These are phyloP conservation scores for Cladosporium sp. DNA, from an alignment of 2,329 filamentous ascomycete genomes.

Conservation along the genomic window DNA sequence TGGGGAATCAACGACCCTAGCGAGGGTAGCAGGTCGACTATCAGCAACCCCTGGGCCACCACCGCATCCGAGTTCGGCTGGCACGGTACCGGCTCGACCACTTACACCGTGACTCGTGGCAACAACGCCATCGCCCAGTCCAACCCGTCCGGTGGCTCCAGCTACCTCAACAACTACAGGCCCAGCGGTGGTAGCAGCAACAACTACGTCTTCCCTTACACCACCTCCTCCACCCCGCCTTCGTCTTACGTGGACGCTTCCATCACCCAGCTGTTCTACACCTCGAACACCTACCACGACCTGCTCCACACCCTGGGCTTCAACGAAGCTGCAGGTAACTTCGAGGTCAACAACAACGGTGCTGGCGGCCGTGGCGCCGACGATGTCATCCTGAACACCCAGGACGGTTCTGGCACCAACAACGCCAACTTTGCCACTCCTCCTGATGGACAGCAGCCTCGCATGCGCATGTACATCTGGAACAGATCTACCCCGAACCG, in stretches of 20 bases:
- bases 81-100: conserved; percentile 50
- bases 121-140: conserved; percentile 61
- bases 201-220: conserved; percentile 41
- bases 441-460: conserved; percentile 51
- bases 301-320: conserved; percentile 60
- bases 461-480: conserved; percentile 64
- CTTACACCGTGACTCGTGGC: conserved; percentile 56
- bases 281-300: conserved; percentile 60
- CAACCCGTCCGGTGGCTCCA: conserved; percentile 49
- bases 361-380: conserved; percentile 54
- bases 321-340: conserved; percentile 60
- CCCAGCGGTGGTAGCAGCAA: conserved; percentile 45
- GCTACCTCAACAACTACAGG: conserved; percentile 53
- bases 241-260: conserved; percentile 54
- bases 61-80: conserved; percentile 55
- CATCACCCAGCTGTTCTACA: conserved; percentile 62
- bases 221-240: conserved; percentile 6
- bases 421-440: conserved; percentile 61
- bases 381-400: conserved; percentile 56
- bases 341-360: conserved; percentile 58
- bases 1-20: conserved; percentile 58
- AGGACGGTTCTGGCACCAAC: conserved; percentile 57
- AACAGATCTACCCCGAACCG: conserved; percentile 48
- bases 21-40: conserved; percentile 46
- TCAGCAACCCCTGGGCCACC: conserved; percentile 53